Conservation (phyloP, 805 yeast genomes). For the Candida cerambycidarum region DNA sequence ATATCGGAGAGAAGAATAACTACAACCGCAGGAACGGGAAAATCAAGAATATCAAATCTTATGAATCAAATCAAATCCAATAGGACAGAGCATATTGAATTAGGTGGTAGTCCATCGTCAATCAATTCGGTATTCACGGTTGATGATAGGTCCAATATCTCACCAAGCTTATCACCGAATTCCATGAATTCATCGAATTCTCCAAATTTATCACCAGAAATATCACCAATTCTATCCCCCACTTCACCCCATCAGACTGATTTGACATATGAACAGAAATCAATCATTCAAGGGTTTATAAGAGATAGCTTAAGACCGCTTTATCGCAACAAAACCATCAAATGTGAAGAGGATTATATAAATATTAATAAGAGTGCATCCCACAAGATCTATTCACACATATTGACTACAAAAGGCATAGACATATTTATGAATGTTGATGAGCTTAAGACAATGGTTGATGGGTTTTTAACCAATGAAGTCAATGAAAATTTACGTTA, state of each 20-base stretch:
- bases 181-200: slow-evolving; percentile 2
- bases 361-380: slow-evolving; percentile 62
- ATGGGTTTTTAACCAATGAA: slow-evolving; percentile 23
- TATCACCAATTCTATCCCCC: slow-evolving; percentile 1
- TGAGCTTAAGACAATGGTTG: slow-evolving; percentile 23
- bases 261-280: slow-evolving; percentile 47
- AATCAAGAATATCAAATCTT: slow-evolving; percentile 12
- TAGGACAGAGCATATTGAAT: background rate
- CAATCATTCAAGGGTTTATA: slow-evolving; percentile 55
- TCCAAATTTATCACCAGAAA: slow-evolving; percentile 1
- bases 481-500: slow-evolving; percentile 1
- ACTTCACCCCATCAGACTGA: slow-evolving; percentile 9
- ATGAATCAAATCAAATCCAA: slow-evolving; percentile 14
- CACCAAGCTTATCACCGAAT: slow-evolving; percentile 9
- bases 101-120: slow-evolving; percentile 15
- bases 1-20: background rate
- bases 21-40: too few relatives aligned
- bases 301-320: slow-evolving; percentile 51
- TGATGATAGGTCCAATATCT: slow-evolving; percentile 1
- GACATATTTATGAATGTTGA: slow-evolving; percentile 20
- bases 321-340: slow-evolving; percentile 34
- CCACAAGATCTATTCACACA: slow-evolving; percentile 50
- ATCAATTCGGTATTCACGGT: slow-evolving; percentile 11
- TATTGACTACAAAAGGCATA: slow-evolving; percentile 17
- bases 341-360: slow-evolving; percentile 48